Evolutionary conservation across 1,139 yeast genomes (phyloP), one percentile per base, ranked within the genome.

Genomic region (Pichia sp.): DNA sequence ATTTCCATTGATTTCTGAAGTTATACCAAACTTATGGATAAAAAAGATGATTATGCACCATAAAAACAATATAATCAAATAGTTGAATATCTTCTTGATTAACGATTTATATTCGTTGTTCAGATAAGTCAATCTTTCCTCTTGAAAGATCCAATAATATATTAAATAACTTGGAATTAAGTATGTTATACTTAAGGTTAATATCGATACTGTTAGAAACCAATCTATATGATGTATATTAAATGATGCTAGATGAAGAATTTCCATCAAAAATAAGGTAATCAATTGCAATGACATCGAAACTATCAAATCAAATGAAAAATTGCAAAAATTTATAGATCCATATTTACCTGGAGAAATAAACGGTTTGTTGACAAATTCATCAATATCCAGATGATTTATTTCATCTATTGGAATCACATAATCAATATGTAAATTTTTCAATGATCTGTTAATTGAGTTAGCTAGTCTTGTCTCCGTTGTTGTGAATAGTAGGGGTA

Each of bases 211-310:
- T 1, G 60, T 55, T 2, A 59, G 2, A 29, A 49, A 49, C 64
- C 64, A 60, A 44, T 59, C 57, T 9, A 49, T 23, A 34, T 48
- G 45, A 27, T 55, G 52, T 3, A 57, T 41, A 2, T 47, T 42
- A 6, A 42, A 40, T 41, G 55, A 50, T 9, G 56, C 49, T 9
- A 56, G 41, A 9, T 50, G 45, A 10, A 52, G 40, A 29, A 60
- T 55, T 38, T 61, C 65, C 38, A 54, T 49, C 11, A 61, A 45
- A 27, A 60, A 59, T 28, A 62, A 43, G 26, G 41, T 51, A 4
- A 58, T 53, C 23, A 59, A 45, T 37, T 59, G 57, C 11, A 60
- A 42, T 10, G 58, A 53, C 8, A 59, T 49, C 3, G 63, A 53
- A 16, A 56, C 43, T 3, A 59, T 48, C 9, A 55, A 10, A 40